Evolutionary conservation across 352 stramenopile genomes (phyloP).

Genomic region (Pythium pyrilobum): DNA sequence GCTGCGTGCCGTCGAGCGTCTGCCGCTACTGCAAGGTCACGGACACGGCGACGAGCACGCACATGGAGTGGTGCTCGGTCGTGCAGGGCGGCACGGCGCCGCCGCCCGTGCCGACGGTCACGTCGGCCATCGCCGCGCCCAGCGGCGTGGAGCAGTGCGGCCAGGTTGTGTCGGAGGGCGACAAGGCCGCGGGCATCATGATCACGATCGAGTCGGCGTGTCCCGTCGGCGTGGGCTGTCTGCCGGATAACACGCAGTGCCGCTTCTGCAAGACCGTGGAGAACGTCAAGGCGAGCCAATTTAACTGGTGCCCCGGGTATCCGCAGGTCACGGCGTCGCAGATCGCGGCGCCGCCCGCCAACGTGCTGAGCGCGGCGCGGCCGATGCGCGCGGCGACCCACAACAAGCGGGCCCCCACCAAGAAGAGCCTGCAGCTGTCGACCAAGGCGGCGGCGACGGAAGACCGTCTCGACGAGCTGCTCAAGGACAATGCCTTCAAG

Average conservation of each 20-base stretch:
- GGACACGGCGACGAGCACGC: not conserved
- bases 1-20: not conserved
- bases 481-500: conserved; percentile 6
- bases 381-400: not conserved
- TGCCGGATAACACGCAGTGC: conserved; percentile 9
- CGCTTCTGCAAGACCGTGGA: conserved; percentile 16
- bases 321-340: too few species aligned
- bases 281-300: not conserved
- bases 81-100: not conserved
- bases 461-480: not conserved
- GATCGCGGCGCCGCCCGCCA: not conserved
- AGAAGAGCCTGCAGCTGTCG: not conserved
- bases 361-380: not conserved
- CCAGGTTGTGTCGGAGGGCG: conserved; percentile 5
- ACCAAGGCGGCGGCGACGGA: not conserved
- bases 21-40: conserved; percentile 14
- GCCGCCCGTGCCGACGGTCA: not conserved
- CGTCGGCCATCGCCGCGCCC: not conserved
- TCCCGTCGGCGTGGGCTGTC: not conserved
- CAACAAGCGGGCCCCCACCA: not conserved
- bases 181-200: not conserved
- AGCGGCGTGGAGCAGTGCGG: not conserved
- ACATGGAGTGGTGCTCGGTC: not conserved
- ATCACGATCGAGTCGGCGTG: conserved; percentile 2
- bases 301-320: not conserved